Evolutionary conservation across 163 green algal genomes (phyloP).

Genomic region (Volvox carteri): DNA sequence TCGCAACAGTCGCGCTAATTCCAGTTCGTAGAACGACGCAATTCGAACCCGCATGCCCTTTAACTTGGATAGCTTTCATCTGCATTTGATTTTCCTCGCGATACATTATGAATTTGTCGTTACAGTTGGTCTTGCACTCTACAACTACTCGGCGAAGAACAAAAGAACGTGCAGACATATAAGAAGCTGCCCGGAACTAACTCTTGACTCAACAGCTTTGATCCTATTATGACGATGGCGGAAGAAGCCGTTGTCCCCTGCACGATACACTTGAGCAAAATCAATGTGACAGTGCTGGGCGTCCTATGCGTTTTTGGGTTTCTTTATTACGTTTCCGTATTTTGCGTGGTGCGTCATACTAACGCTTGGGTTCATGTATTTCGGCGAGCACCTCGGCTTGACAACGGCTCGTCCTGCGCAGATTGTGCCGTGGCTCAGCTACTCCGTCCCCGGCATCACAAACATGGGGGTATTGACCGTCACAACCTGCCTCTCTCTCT

Average conservation of each 20-base stretch:
- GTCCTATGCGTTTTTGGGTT: slow-evolving; percentile 66
- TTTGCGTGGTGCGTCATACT: slow-evolving; percentile 67
- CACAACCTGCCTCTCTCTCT: slow-evolving; percentile 64
- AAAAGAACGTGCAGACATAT: neutral
- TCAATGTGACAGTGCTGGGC: slow-evolving; percentile 23
- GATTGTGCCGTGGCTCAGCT: slow-evolving; percentile 83
- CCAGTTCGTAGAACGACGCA: too few relatives aligned
- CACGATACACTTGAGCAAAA: slow-evolving; percentile 14
- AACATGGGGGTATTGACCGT: slow-evolving; percentile 72
- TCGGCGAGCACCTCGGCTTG: neutral
- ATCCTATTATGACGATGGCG: neutral
- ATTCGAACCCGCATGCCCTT: too few relatives aligned
- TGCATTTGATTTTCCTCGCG: neutral
- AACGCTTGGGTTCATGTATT: neutral
- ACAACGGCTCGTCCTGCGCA: slow-evolving; percentile 54
- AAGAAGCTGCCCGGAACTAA: neutral
- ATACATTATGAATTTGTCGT: neutral
- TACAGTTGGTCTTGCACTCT: neutral
- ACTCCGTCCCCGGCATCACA: slow-evolving; percentile 73
- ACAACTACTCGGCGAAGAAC: neutral
- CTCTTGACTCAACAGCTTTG: neutral
- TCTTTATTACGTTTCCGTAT: slow-evolving; percentile 72
- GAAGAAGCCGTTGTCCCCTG: neutral
- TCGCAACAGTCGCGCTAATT: too few relatives aligned
- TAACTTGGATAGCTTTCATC: too few relatives aligned